Base-by-base conservation (phyloP, 352 stramenopile genomes). In the Poterioochromonas sp. region DNA sequence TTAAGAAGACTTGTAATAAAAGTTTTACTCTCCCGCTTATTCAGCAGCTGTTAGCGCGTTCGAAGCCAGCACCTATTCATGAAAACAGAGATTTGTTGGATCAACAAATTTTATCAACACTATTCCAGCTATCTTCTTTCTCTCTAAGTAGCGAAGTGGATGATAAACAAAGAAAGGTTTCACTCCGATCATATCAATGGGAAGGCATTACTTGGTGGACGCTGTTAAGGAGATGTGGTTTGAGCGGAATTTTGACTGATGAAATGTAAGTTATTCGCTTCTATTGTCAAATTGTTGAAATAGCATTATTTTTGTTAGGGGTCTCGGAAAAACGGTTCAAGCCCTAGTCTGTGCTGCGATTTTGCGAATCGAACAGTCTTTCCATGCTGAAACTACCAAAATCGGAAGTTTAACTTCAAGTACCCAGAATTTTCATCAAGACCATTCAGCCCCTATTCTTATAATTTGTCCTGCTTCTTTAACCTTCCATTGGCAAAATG, bases 401-500 rank as follows among this genome's bases (percentile, higher is more conserved):
- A n/a, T n/a, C n/a, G n/a, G n/a, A n/a, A n/a, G n/a, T n/a, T n/a
- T n/a, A n/a, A n/a, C n/a, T n/a, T n/a, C n/a, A n/a, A n/a, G n/a
- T 0, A 29, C 18, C 64, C 41, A 8, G 37, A 5, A 53, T 53
- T 12, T 53, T 80, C 43, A 86, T 79, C n/a, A 3, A 47, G 18
- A 62, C 0, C 63, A 22, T n/a, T 79, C 39, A 12, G 39, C 44
- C 26, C 81, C 77, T 22, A 89, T 85, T 26, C 81, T 98, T 1
- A 82, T 99, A 54, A 88, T 98, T 22, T 97, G 93, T 82, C 95
- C 95, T 0, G 88, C 92, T 22, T 94, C 94, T 73, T 86, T 99
- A 44, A 87, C 94, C 69, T 85, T 91, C 49, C 94, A 99, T 83
- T 99, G 94, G 94, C 85, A 94, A 1, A 81, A 86, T 5, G 93